Conservation (phyloP, 2,329 filamentous ascomycete species). For the Monosporascus sp. region DNA sequence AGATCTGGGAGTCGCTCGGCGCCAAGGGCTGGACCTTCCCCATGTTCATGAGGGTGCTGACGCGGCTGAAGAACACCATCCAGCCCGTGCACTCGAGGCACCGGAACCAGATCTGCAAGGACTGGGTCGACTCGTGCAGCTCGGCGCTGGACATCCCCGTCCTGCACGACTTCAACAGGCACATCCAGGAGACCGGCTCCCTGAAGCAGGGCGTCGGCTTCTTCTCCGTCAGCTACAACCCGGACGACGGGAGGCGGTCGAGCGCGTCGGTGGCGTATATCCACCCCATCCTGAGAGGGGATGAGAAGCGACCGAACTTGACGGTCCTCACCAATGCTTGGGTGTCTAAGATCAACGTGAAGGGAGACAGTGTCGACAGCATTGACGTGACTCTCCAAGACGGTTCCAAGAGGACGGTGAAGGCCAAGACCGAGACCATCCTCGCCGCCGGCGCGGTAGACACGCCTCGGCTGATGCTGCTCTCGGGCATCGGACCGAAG, state of each 20-base stretch:
- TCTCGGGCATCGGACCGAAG: slow-evolving; percentile 53
- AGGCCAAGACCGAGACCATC: slow-evolving; percentile 69
- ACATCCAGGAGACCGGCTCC: slow-evolving; percentile 69
- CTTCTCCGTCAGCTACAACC: slow-evolving; percentile 89
- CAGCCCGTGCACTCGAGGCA: slow-evolving; percentile 83
- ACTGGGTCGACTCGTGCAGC: slow-evolving; percentile 82
- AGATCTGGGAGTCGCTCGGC: slow-evolving; percentile 77
- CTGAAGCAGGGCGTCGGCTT: slow-evolving; percentile 78
- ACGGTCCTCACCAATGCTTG: slow-evolving; percentile 84
- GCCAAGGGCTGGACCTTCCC: slow-evolving; percentile 85
- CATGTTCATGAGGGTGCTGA: slow-evolving; percentile 73
- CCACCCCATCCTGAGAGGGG: slow-evolving; percentile 79
- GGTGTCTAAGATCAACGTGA: slow-evolving; percentile 76
- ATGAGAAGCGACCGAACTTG: slow-evolving; percentile 78
- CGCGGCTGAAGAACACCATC: slow-evolving; percentile 84
- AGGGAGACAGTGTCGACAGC: slow-evolving; percentile 65
- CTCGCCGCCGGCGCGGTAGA: slow-evolving; percentile 77
- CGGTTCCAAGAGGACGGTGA: slow-evolving; percentile 50
- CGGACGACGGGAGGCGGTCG: slow-evolving; percentile 77
- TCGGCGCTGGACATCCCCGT: slow-evolving; percentile 75
- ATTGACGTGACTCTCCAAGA: slow-evolving; percentile 60
- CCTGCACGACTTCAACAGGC: slow-evolving; percentile 79
- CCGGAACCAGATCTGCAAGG: slow-evolving; percentile 84
- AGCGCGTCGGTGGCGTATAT: slow-evolving; percentile 90
- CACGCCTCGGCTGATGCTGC: slow-evolving; percentile 63